Conservation (phyloP, 495 filamentous ascomycete genomes). For the Penicillium longicatenatum region DNA sequence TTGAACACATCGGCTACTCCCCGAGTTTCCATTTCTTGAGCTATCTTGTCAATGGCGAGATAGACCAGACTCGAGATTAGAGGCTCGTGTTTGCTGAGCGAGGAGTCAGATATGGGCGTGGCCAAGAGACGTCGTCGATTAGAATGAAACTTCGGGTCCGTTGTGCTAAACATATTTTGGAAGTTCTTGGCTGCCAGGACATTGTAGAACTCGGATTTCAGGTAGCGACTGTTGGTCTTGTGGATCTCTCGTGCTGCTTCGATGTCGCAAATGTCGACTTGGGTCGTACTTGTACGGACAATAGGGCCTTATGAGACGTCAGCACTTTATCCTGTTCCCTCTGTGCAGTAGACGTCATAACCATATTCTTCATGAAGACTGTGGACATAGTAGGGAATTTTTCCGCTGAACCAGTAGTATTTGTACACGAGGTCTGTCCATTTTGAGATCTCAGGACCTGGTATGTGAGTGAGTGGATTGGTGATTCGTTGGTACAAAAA, state of each 20-base stretch:
- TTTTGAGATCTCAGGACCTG: slow-evolving; percentile 32
- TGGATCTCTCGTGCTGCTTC: slow-evolving; percentile 42
- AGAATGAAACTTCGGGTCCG: slow-evolving; percentile 33
- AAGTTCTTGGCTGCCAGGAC: slow-evolving; percentile 12
- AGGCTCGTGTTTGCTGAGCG: slow-evolving; percentile 28
- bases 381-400: slow-evolving; percentile 40
- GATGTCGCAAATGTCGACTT: slow-evolving; percentile 43
- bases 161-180: slow-evolving; percentile 37
- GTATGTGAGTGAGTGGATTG: slow-evolving; percentile 21
- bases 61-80: slow-evolving; percentile 29
- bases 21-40: slow-evolving; percentile 30
- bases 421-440: slow-evolving; percentile 35
- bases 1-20: slow-evolving; percentile 50
- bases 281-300: slow-evolving; percentile 40
- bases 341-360: slow-evolving; percentile 6
- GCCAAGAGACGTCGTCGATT: slow-evolving; percentile 37
- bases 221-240: slow-evolving; percentile 31
- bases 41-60: slow-evolving; percentile 37
- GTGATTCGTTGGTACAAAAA: slow-evolving; percentile 12
- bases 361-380: slow-evolving; percentile 46
- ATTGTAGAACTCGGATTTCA: slow-evolving; percentile 28
- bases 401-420: slow-evolving; percentile 36
- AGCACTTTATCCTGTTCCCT: not conserved
- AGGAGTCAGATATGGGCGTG: slow-evolving; percentile 41
- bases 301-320: slow-evolving; percentile 34